These are phyloP conservation scores for Ziziphus jujuba DNA, from an alignment of 306 rosid species.

Conservation along the genomic window DNA sequence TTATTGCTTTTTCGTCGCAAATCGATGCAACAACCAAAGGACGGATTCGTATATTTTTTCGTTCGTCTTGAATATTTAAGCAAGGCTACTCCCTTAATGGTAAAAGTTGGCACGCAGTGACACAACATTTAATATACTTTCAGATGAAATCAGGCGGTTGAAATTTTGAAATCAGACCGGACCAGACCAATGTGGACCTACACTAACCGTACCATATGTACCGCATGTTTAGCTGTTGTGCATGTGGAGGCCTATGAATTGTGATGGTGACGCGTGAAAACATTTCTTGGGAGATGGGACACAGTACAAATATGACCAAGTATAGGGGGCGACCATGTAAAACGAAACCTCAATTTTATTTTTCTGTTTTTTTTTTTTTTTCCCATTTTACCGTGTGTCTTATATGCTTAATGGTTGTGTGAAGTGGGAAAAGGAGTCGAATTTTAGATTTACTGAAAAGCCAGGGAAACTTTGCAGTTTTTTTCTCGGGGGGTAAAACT, in stretches of 20 bases:
- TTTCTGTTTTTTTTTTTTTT: too few species aligned
- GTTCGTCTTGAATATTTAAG: too few species aligned
- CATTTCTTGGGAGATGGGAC: slow-evolving; percentile 2
- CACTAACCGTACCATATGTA: slow-evolving; percentile 1
- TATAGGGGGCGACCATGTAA: not conserved
- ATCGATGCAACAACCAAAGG: too few species aligned
- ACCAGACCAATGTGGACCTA: not conserved
- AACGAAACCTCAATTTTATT: not conserved
- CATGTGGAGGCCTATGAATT: slow-evolving; percentile 15
- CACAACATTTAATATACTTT: too few species aligned
- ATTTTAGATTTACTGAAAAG: too few species aligned
- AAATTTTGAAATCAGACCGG: not conserved
- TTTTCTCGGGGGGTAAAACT: slow-evolving; percentile 7
- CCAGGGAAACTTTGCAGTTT: not conserved
- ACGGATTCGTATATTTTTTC: too few species aligned
- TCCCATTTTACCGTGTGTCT: slow-evolving; percentile 15
- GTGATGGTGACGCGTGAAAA: slow-evolving; percentile 18
- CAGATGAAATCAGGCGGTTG: too few species aligned
- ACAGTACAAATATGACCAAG: slow-evolving; percentile 10
- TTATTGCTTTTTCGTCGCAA: too few species aligned
- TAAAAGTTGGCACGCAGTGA: too few species aligned
- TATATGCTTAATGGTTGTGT: not conserved
- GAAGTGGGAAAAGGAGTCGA: slow-evolving; percentile 14
- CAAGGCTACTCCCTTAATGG: too few species aligned
- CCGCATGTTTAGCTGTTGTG: slow-evolving; percentile 15